Evolutionary conservation across 2,329 filamentous ascomycete species (phyloP).

Genomic region (Chaetomium olivaceum): DNA sequence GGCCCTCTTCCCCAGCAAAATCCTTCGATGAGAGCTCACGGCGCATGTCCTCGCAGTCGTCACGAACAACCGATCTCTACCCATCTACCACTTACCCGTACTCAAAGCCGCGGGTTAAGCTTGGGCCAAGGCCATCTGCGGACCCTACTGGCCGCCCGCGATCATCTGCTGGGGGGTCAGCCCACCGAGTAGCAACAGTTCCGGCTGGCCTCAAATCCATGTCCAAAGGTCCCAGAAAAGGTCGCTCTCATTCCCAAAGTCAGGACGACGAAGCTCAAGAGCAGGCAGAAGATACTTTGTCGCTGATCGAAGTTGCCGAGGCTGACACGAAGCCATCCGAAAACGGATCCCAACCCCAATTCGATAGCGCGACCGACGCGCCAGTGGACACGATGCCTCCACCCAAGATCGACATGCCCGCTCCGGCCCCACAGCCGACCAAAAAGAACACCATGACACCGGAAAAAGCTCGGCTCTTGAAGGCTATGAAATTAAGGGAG

Average conservation of each 20-base stretch:
- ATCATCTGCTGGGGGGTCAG: conserved; percentile 56
- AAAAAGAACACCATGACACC: conserved; percentile 66
- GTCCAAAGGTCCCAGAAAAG: conserved; percentile 58
- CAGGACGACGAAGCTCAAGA: conserved; percentile 38
- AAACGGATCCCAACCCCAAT: conserved; percentile 38
- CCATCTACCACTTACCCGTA: conserved; percentile 52
- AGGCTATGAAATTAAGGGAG: conserved; percentile 86
- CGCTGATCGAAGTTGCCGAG: conserved; percentile 41
- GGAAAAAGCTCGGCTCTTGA: conserved; percentile 91
- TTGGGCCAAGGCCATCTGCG: conserved; percentile 79
- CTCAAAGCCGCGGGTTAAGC: conserved; percentile 79
- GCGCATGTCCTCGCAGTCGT: conserved; percentile 55
- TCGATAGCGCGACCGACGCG: conserved; percentile 42
- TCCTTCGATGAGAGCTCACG: conserved; percentile 46
- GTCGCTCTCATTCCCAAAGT: conserved; percentile 42
- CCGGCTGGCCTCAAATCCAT: conserved; percentile 77
- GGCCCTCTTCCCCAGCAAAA: conserved; percentile 48
- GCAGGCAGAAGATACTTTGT: conserved; percentile 42
- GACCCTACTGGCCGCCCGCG: conserved; percentile 63
- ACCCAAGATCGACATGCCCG: conserved; percentile 42
- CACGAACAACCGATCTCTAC: conserved; percentile 53
- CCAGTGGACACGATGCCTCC: conserved; percentile 49
- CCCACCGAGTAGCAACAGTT: conserved; percentile 71
- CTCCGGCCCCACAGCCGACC: conserved; percentile 44
- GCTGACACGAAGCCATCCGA: conserved; percentile 35